Conservation (phyloP, 1,284 basidiomycete genomes). For the Volvariella volvacea region DNA sequence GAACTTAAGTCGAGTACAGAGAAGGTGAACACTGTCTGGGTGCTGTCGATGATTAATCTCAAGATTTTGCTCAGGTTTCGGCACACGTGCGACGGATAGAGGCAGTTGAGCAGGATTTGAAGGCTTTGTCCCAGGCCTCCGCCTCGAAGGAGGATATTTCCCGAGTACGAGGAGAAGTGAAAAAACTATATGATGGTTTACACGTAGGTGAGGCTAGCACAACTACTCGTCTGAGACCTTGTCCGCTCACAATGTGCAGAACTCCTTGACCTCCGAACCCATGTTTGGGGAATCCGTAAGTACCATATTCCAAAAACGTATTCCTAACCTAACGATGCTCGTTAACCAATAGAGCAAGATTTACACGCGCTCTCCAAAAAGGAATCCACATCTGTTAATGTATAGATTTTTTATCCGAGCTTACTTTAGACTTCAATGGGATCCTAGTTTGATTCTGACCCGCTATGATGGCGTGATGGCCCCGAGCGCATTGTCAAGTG, state of each 20-base stretch:
- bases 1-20: conserved; percentile 81
- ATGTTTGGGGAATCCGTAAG: conserved; percentile 82
- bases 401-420: conserved; percentile 17
- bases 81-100: conserved; percentile 82
- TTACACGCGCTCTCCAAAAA: conserved; percentile 69
- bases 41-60: background rate
- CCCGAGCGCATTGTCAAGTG: too few relatives aligned
- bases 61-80: conserved; percentile 53
- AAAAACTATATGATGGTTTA: conserved; percentile 79
- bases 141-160: conserved; percentile 76
- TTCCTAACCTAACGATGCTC: conserved; percentile 9
- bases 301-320: conserved; percentile 14
- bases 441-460: too few relatives aligned
- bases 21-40: conserved; percentile 42
- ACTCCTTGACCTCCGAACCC: conserved; percentile 68
- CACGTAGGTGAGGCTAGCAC: conserved; percentile 54
- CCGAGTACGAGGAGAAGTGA: conserved; percentile 70
- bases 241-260: conserved; percentile 31
- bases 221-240: background rate
- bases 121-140: conserved; percentile 59
- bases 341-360: conserved; percentile 61
- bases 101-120: conserved; percentile 83
- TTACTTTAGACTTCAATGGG: too few relatives aligned
- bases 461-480: too few relatives aligned
- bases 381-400: conserved; percentile 50